A percentile compares a stretch with the other conserved stretches of the same genome.
Evolutionary conservation across 2,329 filamentous ascomycete species (phyloP).

Genomic region (Capronia coronata): DNA sequence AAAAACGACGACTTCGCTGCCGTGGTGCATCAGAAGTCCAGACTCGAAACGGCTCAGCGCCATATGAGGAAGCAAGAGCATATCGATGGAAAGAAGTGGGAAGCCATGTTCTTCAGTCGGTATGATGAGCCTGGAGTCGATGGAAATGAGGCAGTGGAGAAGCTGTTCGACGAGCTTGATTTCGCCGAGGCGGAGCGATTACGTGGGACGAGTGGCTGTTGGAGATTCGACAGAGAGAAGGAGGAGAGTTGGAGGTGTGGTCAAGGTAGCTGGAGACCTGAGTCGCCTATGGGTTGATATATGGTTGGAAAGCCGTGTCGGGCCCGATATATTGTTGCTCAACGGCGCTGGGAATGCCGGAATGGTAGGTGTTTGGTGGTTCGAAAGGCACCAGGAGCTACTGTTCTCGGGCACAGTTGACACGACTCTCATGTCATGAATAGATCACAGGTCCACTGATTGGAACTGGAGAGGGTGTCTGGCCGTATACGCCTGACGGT

Average conservation of each 20-base stretch:
- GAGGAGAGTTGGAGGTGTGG: constrained; percentile 20
- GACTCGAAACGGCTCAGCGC: constrained; percentile 85
- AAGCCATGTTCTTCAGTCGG: constrained; percentile 68
- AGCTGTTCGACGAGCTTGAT: constrained; percentile 8
- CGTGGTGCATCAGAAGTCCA: constrained; percentile 70
- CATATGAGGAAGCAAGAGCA: constrained; percentile 68
- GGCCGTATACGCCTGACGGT: no score
- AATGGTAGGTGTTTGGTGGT: no score
- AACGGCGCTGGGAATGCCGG: neutral
- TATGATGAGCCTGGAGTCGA: neutral
- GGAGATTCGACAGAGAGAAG: constrained; percentile 21
- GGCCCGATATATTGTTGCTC: neutral
- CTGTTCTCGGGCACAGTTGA: no score
- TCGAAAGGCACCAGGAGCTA: no score
- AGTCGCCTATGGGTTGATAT: constrained; percentile 18
- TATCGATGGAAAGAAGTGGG: constrained; percentile 69
- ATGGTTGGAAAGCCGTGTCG: neutral
- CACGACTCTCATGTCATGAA: no score
- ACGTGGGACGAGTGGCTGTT: constrained; percentile 18
- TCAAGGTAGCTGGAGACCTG: constrained; percentile 9
- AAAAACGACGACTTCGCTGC: constrained; percentile 74
- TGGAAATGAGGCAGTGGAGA: constrained; percentile 1
- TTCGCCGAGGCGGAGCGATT: constrained; percentile 10
- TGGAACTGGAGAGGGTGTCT: no score
- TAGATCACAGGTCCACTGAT: no score